Conservation (phyloP, 2,329 filamentous ascomycete species). For the Arachnomyces sp. region DNA sequence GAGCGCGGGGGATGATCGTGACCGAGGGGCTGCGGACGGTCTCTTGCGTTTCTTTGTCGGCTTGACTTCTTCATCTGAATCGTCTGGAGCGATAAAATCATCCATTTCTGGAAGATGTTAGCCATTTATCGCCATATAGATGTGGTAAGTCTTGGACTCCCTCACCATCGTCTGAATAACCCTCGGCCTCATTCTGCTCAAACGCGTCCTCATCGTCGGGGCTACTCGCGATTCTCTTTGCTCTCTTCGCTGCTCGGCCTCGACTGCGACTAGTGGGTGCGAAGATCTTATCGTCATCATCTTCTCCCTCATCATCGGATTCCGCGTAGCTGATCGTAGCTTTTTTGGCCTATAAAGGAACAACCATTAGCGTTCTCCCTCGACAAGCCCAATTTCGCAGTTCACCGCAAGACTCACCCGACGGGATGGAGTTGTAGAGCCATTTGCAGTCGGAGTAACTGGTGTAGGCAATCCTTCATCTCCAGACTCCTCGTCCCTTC, state of each 20-base stretch:
- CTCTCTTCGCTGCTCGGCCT: conserved; percentile 46
- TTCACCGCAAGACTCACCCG: conserved; percentile 51
- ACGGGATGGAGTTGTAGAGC: conserved; percentile 64
- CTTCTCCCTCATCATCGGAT: conserved; percentile 63
- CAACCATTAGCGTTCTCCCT: conserved; percentile 5
- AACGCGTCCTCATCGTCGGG: conserved; percentile 63
- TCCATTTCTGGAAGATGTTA: conserved; percentile 56
- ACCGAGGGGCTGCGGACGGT: conserved; percentile 39
- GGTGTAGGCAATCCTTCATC: conserved; percentile 43
- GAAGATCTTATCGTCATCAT: conserved; percentile 66
- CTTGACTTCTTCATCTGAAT: conserved; percentile 62
- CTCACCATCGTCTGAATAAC: conserved; percentile 43
- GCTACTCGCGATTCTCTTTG: conserved; percentile 56
- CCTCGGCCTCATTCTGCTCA: conserved; percentile 48
- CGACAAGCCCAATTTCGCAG: conserved; percentile 7
- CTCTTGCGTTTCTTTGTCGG: conserved; percentile 66
- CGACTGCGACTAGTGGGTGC: conserved; percentile 42
- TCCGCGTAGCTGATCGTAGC: conserved; percentile 70
- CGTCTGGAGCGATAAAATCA: conserved; percentile 81
- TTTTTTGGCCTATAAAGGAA: conserved; percentile 46
- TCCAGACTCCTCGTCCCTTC: conserved; percentile 40
- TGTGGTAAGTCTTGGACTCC: not conserved
- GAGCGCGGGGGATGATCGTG: conserved; percentile 29
- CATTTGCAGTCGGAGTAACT: conserved; percentile 35
- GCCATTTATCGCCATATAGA: conserved; percentile 7